phyloP scores from a whole-genome alignment of 139 green algal species.

The Eudorina sp. region DNA sequence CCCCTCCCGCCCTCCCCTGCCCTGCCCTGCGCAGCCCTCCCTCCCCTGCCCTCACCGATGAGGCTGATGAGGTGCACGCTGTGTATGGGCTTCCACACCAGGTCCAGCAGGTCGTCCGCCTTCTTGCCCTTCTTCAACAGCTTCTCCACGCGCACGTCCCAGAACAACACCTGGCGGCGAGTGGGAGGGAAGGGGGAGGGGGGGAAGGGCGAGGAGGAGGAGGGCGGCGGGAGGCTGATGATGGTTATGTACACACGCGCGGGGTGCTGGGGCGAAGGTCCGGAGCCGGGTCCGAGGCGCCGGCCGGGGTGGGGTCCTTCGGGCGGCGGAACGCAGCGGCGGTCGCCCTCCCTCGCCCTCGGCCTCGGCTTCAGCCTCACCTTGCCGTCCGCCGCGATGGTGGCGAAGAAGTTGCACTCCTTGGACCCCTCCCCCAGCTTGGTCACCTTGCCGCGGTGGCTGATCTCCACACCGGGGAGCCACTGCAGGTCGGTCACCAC shows the following conservation, averaged over 20 bases:
- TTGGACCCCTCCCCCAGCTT: slow-evolving; percentile 53
- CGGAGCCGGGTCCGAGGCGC: too few relatives aligned
- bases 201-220: too few relatives aligned
- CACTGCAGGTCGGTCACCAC: slow-evolving; percentile 84
- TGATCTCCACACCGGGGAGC: slow-evolving; percentile 80
- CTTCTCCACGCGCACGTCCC: slow-evolving; percentile 84
- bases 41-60: slow-evolving; percentile 59
- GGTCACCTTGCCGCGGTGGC: slow-evolving; percentile 52
- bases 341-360: too few relatives aligned
- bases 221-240: too few relatives aligned
- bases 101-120: slow-evolving; percentile 66
- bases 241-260: too few relatives aligned
- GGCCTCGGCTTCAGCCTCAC: slow-evolving; percentile 20
- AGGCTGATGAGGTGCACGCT: slow-evolving; percentile 74
- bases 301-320: too few relatives aligned
- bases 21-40: too few relatives aligned
- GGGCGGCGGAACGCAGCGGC: too few relatives aligned
- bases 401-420: slow-evolving; percentile 87
- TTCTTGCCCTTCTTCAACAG: slow-evolving; percentile 76
- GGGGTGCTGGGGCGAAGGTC: too few relatives aligned
- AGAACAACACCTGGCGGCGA: slow-evolving; percentile 77
- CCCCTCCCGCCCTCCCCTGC: too few relatives aligned
- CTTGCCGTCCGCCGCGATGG: slow-evolving; percentile 69
- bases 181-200: not conserved
- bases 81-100: slow-evolving; percentile 83